Base-by-base conservation (phyloP, 345 rosid genomes). In the Brassica incana region DNA sequence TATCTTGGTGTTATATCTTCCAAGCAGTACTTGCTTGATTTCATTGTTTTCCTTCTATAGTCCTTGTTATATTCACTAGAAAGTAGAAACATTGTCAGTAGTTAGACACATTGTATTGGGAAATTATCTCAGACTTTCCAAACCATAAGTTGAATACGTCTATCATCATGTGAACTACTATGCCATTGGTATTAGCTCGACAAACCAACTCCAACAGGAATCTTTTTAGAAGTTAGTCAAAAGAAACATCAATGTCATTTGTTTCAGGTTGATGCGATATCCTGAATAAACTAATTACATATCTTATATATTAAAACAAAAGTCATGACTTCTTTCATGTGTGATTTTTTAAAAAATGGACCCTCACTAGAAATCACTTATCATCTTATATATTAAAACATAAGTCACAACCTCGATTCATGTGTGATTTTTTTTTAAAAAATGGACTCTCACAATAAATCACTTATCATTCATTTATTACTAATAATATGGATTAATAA, bases 141-240 rank as follows among this genome's bases (percentile, higher is more conserved):
- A 27, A 45, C 69, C 64, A 74, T 35, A 38, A 10, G 67, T 27
- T 25, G 67, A 38, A 77, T 33, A 33, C 20, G 38, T 50, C 56
- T 69, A 48, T 69, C 71, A 23, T 70, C 33, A 33, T 70, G 75
- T 62, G 58, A 63, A 25, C 15, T 32, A 35, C 5, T 30, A n/a
- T 23, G 54, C 8, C 64, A 48, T 33, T 35, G 16, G 56, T 69
- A 15, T 12, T 61, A 29, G 20, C 38, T 52, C 45, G 45, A 63
- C 45, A 52, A 71, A 50, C 33, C 64, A 77, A 50, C 33, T 35
- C 66, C 58, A 36, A 23, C 35, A 8, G 0, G 36, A 62, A 62
- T 30, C 8, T 50, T 70, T 58, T 14, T 29, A 30, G 8, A 48
- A 20, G 38, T 48, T 23, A 35, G 14, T 20, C 56, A 35, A 40